Percentiles rank a stretch among this genome's conserved stretches.
Conservation (phyloP, 2,329 filamentous ascomycete genomes). For the Sporothrix pseudoabietina region DNA sequence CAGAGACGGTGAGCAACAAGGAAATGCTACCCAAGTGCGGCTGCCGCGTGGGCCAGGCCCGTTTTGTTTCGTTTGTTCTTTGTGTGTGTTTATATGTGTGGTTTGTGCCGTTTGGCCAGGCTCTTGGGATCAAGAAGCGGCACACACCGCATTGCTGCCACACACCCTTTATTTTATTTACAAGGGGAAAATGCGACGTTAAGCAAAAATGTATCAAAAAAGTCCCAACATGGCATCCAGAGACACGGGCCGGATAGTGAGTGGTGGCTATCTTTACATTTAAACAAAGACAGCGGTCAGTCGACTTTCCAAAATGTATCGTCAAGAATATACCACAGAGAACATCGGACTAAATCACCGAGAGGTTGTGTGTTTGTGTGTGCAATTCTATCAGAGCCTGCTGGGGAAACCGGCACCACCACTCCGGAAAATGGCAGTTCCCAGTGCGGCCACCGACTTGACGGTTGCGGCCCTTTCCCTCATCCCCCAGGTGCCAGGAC, state of each 20-base stretch:
- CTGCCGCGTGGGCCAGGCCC: conserved; percentile 15
- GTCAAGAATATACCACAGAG: background rate
- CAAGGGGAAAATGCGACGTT: background rate
- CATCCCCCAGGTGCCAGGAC: background rate
- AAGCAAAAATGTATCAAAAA: background rate
- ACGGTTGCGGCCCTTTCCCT: conserved; percentile 2
- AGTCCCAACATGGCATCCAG: background rate
- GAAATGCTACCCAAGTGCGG: background rate
- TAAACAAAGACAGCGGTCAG: background rate
- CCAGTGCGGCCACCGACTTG: conserved; percentile 11
- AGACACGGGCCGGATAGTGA: background rate
- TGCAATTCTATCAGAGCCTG: background rate
- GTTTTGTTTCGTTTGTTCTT: background rate
- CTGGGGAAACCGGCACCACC: background rate
- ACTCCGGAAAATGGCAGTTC: background rate
- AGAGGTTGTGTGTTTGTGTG: background rate
- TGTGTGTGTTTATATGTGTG: background rate
- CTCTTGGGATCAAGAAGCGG: conserved; percentile 15
- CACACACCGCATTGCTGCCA: background rate
- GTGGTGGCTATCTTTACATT: background rate
- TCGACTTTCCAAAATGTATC: background rate
- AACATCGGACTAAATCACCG: background rate
- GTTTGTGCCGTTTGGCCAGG: conserved; percentile 3
- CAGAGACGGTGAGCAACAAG: background rate
- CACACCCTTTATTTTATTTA: background rate